These are phyloP conservation scores for Cordyceps farinosa DNA, from an alignment of 2,329 filamentous ascomycete genomes.

Conservation along the genomic window DNA sequence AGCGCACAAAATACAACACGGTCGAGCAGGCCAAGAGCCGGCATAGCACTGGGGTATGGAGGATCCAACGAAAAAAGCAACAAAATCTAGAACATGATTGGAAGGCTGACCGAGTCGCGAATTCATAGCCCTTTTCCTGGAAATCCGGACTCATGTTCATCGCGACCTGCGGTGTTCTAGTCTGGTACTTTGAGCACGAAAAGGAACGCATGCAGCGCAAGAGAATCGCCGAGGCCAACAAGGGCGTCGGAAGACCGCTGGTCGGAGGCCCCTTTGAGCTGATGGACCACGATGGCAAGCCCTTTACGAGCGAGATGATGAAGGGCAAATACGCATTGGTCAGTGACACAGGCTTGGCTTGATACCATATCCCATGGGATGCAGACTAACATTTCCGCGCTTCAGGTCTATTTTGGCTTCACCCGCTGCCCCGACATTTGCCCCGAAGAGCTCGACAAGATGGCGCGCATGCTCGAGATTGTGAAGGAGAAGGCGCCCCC, in stretches of 20 bases:
- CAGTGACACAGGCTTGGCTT: constrained; percentile 26
- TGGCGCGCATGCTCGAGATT: constrained; percentile 89
- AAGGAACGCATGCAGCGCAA: constrained; percentile 88
- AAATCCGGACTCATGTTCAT: constrained; percentile 86
- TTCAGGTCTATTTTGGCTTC: constrained; percentile 94
- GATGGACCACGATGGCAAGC: constrained; percentile 74
- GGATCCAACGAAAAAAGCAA: background rate
- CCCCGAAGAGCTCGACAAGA: constrained; percentile 98
- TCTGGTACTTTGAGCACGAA: constrained; percentile 90
- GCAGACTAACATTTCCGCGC: background rate
- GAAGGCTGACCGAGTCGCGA: constrained; percentile 18
- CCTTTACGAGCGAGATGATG: constrained; percentile 75
- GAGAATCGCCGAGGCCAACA: constrained; percentile 84
- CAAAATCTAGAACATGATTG: background rate
- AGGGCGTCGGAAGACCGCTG: constrained; percentile 88
- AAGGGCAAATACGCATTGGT: constrained; percentile 82
- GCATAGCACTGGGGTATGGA: constrained; percentile 52
- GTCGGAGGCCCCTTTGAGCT: constrained; percentile 85
- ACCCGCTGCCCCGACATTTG: constrained; percentile 98
- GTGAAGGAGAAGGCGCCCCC: constrained; percentile 51
- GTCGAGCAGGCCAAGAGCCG: constrained; percentile 58
- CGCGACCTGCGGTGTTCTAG: constrained; percentile 68
- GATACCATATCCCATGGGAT: background rate
- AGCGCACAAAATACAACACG: constrained; percentile 46
- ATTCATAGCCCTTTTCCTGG: constrained; percentile 79